phyloP scores from a whole-genome alignment of 768 basidiomycete genomes.

The Pisolithus sp. region DNA sequence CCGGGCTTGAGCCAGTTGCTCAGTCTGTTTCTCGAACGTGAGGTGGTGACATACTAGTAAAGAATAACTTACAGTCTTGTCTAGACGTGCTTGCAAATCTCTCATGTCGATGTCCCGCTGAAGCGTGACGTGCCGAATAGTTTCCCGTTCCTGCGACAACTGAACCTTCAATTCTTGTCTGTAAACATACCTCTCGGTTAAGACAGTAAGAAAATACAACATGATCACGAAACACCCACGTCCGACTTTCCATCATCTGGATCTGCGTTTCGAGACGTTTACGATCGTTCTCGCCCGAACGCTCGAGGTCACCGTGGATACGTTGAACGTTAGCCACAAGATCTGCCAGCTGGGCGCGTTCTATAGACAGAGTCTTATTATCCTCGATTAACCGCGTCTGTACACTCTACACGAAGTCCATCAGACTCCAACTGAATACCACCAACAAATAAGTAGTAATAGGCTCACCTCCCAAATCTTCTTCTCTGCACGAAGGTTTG shows the following conservation, averaged over 20 bases:
- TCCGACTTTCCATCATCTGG: slow-evolving; percentile 71
- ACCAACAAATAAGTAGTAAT: neutral
- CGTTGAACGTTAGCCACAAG: slow-evolving; percentile 85
- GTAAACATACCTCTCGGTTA: neutral
- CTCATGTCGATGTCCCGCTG: slow-evolving; percentile 78
- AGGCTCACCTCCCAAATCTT: slow-evolving; percentile 82
- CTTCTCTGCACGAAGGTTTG: slow-evolving; percentile 89
- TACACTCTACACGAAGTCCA: slow-evolving; percentile 44
- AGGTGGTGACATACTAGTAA: slow-evolving; percentile 2
- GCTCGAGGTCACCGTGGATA: slow-evolving; percentile 85
- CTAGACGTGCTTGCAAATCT: slow-evolving; percentile 66
- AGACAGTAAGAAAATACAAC: neutral
- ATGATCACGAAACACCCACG: slow-evolving; percentile 38
- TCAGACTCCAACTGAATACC: slow-evolving; percentile 3
- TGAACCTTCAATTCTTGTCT: slow-evolving; percentile 74
- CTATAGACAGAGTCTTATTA: slow-evolving; percentile 71
- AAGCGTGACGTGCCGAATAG: slow-evolving; percentile 61
- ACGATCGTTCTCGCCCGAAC: slow-evolving; percentile 77
- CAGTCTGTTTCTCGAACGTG: slow-evolving; percentile 35
- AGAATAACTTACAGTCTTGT: slow-evolving; percentile 51
- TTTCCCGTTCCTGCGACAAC: slow-evolving; percentile 68
- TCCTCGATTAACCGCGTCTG: slow-evolving; percentile 81
- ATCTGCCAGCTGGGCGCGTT: slow-evolving; percentile 80
- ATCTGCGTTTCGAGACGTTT: slow-evolving; percentile 74
- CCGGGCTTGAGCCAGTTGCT: slow-evolving; percentile 61